phyloP scores from a whole-genome alignment of 306 rosid genomes.

The Fragaria iinumae region DNA sequence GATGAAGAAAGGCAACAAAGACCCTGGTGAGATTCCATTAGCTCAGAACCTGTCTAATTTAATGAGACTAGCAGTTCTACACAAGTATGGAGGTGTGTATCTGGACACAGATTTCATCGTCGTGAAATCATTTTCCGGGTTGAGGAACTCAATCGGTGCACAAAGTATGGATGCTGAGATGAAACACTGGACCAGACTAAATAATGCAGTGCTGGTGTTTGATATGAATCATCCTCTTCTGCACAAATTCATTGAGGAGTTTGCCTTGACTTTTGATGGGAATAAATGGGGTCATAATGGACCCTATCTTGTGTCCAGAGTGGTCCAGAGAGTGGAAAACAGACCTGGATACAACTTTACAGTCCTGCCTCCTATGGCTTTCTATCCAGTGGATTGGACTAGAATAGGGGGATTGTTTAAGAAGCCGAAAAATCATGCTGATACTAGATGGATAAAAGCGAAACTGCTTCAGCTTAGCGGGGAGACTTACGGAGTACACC shows the following conservation, averaged over 20 bases:
- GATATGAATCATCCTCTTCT: conserved; percentile 80
- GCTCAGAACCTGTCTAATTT: conserved; percentile 75
- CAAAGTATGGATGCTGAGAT: conserved; percentile 48
- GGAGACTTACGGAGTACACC: conserved; percentile 62
- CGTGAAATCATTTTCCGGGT: conserved; percentile 41
- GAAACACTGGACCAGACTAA: conserved; percentile 67
- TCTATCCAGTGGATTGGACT: conserved; percentile 67
- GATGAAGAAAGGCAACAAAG: conserved; percentile 55
- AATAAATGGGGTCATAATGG: conserved; percentile 86
- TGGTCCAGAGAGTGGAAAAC: conserved; percentile 39
- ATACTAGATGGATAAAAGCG: conserved; percentile 52
- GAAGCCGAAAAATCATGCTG: conserved; percentile 35
- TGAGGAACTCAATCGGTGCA: conserved; percentile 74
- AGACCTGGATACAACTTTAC: conserved; percentile 39
- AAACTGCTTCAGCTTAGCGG: conserved; percentile 46
- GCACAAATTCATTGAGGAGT: conserved; percentile 59
- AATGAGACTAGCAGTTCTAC: conserved; percentile 58
- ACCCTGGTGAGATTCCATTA: conserved; percentile 81
- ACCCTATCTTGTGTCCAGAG: conserved; percentile 82
- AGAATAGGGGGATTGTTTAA: conserved; percentile 45
- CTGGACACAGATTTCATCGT: conserved; percentile 70
- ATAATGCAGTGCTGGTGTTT: conserved; percentile 74
- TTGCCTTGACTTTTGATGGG: conserved; percentile 70
- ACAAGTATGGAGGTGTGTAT: conserved; percentile 76
- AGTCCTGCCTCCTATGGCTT: conserved; percentile 51